Evolutionary conservation across 176 grass and related monocot genomes (phyloP), one percentile per base, ranked within the genome.

Genomic region (Bothriochloa decipiens): DNA sequence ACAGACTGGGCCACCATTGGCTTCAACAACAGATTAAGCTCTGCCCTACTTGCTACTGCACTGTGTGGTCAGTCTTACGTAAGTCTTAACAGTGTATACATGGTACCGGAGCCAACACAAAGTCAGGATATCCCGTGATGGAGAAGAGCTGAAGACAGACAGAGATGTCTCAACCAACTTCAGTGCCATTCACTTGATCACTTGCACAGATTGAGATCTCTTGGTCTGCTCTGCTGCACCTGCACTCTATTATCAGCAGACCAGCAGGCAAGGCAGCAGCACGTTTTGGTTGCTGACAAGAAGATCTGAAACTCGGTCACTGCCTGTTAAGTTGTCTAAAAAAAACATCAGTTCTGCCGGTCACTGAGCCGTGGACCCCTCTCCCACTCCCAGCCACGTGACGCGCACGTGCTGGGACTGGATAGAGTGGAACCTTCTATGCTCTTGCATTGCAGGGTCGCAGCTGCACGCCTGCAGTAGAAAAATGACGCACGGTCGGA

Each of bases 131-230:
- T 39, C 14, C 73, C 50, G 18, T 60, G 74, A 39, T 25, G 33
- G 35, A 77, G 52, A 39, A 57, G 52, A 32, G 23, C 17, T 26
- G 74, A 6, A 37, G 11, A 57, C 27, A 58, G 74, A 28, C 27
- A 58, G 74, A 28, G 74, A 76, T 36, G 49, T 23, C 28, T 58
- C 46, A 76, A 52, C 74, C 47, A 75, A 20, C 47, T 22, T 75
- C 8, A 36, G 73, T 75, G 50, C 17, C 28, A 75, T 75, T 7
- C 7, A 42, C 8, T 27, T 18, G 8, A 32, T 72, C 26, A 10
- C 46, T 28, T 20, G 3, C 18, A 14, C 72, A 52, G 72, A 33
- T 50, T 50, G 28, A 47, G 41, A 42, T 49, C 22, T 43, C 67
- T 25, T 25, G 7, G 17, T 68, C 72, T 74, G 14, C 45, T 6